Base-by-base conservation (phyloP, 257 asterid genomes). In the Salvia hispanica region DNA sequence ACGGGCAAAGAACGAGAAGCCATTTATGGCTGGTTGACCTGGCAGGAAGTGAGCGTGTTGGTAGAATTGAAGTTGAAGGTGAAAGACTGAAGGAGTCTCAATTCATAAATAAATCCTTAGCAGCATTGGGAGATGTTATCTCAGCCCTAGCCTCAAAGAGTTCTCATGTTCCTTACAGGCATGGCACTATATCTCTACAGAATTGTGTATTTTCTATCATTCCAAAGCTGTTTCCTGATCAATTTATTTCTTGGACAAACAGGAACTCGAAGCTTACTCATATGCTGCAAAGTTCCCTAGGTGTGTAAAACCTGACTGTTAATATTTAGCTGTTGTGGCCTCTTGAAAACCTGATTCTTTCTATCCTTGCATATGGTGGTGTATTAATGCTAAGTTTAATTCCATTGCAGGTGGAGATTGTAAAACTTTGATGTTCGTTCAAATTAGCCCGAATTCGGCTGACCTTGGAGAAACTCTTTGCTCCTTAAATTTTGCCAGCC, bases 251-350 rank as follows among this genome's bases (percentile, higher is more conserved):
- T 58, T 67, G 66, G 50, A 37, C 71, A 28, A 71, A 58, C 97
- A 91, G 98, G 89, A 94, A 94, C 78, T 94, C 99, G 9, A 94
- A 94, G 81, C 99, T 94, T 76, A 94, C 99, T 42, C 99, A 91
- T 80, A 78, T 94, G 82, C 92, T 94, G 84, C 99, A 94, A 80
- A 91, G 95, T 70, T 94, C 97, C 66, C 79, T 94, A 55, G 99
- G 99, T 90, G 86, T 87, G 76, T 75, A 86, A 63, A 51, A 51
- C 57, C 71, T 66, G 5, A 64, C 25, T 1, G 12, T 14, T 54
- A 4, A 52, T 12, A 25, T 6, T 65, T 44, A 46, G 3, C 10
- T 9, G 0, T 13, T 9, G 21, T 12, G 3, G 18, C 7, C 10
- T 58, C 1, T 53, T 9, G 8, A 2, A 15, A 9, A 21, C 3